phyloP scores from a whole-genome alignment of 2,329 filamentous ascomycete genomes.

The Trichophyton schoenleinii region DNA sequence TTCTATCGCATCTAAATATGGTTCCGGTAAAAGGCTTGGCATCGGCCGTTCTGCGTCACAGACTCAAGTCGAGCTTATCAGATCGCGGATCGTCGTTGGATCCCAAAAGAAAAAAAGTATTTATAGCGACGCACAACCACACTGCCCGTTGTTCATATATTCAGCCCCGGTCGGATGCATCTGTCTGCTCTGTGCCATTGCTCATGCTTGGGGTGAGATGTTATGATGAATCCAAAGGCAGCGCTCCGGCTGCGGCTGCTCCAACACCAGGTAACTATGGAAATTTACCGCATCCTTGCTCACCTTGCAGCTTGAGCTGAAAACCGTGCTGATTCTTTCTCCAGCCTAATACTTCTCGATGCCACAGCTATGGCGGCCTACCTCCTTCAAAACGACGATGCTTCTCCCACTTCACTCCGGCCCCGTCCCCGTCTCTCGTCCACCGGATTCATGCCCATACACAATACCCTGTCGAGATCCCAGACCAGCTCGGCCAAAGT shows the following conservation, averaged over 20 bases:
- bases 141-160: background rate
- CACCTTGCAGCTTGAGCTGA: background rate
- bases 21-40: background rate
- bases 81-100: background rate
- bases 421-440: background rate
- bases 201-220: background rate
- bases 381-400: conserved; percentile 10
- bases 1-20: background rate
- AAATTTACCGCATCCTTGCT: background rate
- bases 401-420: conserved; percentile 8
- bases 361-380: conserved; percentile 1
- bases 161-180: background rate
- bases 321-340: background rate
- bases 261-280: conserved; percentile 6
- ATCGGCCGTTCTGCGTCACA: background rate
- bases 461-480: background rate
- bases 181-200: background rate
- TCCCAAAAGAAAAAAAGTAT: background rate
- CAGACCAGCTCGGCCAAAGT: conserved; percentile 22
- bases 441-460: background rate
- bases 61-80: background rate
- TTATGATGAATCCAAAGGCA: conserved; percentile 9
- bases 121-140: background rate
- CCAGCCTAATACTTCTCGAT: conserved; percentile 9
- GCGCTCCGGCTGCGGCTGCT: conserved; percentile 7